Evolutionary conservation across 306 rosid genomes (phyloP).

Genomic region (Sechiopsis laciniata): DNA sequence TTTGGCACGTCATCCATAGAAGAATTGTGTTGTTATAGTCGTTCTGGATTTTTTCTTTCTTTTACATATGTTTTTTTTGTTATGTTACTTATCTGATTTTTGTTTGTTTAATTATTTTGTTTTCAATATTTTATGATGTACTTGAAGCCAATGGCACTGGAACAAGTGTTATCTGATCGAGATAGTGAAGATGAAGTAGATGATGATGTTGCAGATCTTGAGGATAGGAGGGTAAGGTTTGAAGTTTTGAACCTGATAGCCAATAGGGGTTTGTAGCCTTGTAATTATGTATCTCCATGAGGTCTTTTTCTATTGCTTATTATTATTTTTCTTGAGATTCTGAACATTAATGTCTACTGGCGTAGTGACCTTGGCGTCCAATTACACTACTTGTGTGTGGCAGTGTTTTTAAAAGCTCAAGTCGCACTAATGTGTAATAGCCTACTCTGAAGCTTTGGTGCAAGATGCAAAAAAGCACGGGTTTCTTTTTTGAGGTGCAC

Average conservation of each 20-base stretch:
- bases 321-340: neutral
- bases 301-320: neutral
- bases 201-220: constrained; percentile 58
- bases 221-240: constrained; percentile 57
- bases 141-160: constrained; percentile 67
- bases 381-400: neutral
- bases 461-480: no score
- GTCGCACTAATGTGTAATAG: no score
- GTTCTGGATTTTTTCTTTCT: neutral
- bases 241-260: constrained; percentile 1
- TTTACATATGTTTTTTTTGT: neutral
- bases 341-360: neutral
- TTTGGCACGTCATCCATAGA: neutral
- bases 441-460: no score
- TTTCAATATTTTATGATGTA: constrained; percentile 13
- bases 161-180: constrained; percentile 52
- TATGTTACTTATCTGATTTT: neutral
- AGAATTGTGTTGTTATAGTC: neutral
- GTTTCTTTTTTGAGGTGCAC: no score
- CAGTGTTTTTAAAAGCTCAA: no score
- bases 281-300: constrained; percentile 9
- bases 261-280: constrained; percentile 11
- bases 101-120: neutral
- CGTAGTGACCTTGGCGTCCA: neutral
- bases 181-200: constrained; percentile 92